Conservation (phyloP, 257 asterid genomes). For the Datura wrightii region DNA sequence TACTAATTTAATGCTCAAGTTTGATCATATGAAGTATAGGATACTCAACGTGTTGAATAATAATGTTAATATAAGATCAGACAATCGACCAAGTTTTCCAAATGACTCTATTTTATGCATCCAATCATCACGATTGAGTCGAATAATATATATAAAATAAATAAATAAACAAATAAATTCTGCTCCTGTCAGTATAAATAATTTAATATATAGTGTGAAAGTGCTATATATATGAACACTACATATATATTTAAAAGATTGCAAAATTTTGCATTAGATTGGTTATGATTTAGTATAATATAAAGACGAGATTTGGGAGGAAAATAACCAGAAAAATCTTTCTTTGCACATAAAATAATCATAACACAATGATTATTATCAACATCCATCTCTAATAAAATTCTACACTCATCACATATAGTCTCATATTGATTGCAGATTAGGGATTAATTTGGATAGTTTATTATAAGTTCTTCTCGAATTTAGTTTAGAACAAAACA, state of each 20-base stretch:
- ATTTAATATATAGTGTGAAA: not conserved
- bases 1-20: not conserved
- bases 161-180: not conserved
- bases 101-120: not conserved
- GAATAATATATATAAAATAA: not conserved
- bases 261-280: constrained; percentile 11
- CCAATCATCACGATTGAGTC: constrained; percentile 17
- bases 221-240: not conserved
- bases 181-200: not conserved
- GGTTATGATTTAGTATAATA: not conserved
- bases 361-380: not conserved
- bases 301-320: not conserved
- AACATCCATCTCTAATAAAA: not conserved
- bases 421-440: not conserved
- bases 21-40: not conserved
- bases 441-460: not conserved
- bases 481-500: not conserved
- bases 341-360: not conserved
- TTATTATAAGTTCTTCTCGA: not conserved
- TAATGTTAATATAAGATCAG: not conserved
- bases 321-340: not conserved
- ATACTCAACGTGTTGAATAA: constrained; percentile 18
- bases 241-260: not conserved
- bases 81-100: not conserved
- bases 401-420: not conserved